These are phyloP conservation scores for Entrophospora sp. DNA, from an alignment of 192 early-diverging fungal genomes.

Conservation along the genomic window DNA sequence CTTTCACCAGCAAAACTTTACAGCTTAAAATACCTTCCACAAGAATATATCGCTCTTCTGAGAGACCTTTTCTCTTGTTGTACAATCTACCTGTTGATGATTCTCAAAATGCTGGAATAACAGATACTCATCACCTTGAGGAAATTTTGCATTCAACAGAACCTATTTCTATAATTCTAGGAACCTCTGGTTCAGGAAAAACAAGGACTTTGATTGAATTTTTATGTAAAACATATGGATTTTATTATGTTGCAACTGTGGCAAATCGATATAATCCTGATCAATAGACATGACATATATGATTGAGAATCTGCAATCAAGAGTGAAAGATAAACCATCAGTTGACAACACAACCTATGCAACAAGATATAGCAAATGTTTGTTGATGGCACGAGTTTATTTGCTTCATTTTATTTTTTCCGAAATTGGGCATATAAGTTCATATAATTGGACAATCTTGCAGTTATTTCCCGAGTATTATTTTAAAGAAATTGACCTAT, in stretches of 20 bases:
- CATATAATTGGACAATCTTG: background rate
- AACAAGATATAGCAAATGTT: background rate
- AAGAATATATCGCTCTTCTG: too few relatives aligned
- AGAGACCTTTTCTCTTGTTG: too few relatives aligned
- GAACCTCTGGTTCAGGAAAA: background rate
- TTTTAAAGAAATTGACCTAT: too few relatives aligned
- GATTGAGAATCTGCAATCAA: background rate
- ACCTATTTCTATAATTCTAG: too few relatives aligned
- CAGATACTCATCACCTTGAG: too few relatives aligned
- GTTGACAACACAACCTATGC: too few relatives aligned
- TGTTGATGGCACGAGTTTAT: background rate
- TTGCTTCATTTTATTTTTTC: background rate
- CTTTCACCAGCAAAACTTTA: too few relatives aligned
- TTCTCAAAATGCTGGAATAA: too few relatives aligned
- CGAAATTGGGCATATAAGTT: background rate
- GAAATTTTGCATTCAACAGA: too few relatives aligned
- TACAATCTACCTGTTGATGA: too few relatives aligned
- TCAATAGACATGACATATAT: background rate
- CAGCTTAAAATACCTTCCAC: too few relatives aligned
- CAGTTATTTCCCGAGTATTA: too few relatives aligned
- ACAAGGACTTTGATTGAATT: background rate
- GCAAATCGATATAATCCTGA: background rate
- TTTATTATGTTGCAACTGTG: background rate
- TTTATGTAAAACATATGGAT: background rate
- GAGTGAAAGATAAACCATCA: background rate